A percentile compares a stretch with the other conserved stretches of the same genome.
Evolutionary conservation across 73 alveolate species (phyloP).

Genomic region (Blepharisma japonicum): DNA sequence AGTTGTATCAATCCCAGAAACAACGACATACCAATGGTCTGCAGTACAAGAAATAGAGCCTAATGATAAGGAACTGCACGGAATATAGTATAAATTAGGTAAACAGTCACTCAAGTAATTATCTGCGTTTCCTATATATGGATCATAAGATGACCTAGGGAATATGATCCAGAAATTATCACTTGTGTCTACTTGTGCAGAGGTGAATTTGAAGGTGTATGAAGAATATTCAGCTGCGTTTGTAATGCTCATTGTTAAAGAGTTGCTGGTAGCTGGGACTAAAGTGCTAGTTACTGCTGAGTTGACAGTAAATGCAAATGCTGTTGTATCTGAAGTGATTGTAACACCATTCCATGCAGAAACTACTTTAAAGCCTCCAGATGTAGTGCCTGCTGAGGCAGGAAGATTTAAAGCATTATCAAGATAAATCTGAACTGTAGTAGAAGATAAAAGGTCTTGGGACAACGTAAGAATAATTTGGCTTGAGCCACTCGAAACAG

Average conservation of each 20-base stretch:
- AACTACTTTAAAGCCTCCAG: background rate
- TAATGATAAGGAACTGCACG: background rate
- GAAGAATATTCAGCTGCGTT: background rate
- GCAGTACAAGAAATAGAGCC: background rate
- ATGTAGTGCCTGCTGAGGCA: background rate
- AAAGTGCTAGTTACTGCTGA: background rate
- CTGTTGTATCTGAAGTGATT: background rate
- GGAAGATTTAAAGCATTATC: conserved; percentile 23
- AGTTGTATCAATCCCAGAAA: background rate
- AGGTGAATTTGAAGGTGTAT: background rate
- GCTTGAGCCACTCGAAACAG: background rate
- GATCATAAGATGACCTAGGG: background rate
- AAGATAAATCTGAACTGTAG: background rate
- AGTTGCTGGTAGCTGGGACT: background rate
- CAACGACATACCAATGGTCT: conserved; percentile 4
- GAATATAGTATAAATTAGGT: background rate
- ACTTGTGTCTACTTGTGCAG: background rate
- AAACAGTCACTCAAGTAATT: background rate
- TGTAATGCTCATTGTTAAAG: background rate
- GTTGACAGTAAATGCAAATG: background rate
- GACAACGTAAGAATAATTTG: background rate
- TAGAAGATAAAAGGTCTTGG: background rate
- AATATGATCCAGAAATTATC: background rate
- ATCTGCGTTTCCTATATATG: background rate
- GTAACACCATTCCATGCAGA: background rate